Evolutionary conservation across 1,139 yeast genomes (phyloP), one percentile per base, ranked within the genome.

Genomic region (Nakaseomyces sp.): DNA sequence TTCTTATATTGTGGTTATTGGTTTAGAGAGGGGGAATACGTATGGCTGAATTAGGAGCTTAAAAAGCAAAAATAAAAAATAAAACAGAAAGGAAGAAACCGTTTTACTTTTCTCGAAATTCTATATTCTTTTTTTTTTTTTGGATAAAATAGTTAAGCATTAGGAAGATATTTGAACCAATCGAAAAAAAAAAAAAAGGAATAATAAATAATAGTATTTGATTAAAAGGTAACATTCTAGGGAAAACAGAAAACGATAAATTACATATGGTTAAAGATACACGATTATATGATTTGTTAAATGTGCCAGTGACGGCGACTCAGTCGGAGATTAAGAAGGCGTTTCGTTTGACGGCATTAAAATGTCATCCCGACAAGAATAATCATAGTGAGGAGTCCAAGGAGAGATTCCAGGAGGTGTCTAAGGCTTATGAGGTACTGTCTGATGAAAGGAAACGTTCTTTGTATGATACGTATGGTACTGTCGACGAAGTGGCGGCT

Each of bases 281-380:
- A 3, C 43, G 44, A 33, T 45, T 57, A 16, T 57, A 57, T 35
- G 57, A 55, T 37, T 40, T 48, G 4, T 40, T 57, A 32, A 47
- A 49, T n/a, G 64, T 82, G 2, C 47, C 56, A 0, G 59, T 64
- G 1, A 59, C 61, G 2, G 73, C 79, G 0, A 45, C 66, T 0
- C 52, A 52, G 0, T 50, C 52, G 2, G 78, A 74, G 25, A 70
- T 86, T 29, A 78, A 76, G 51, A 58, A 61, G n/a, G 88, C 91
- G 1, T 86, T 86, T 58, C 71, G 74, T 45, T 58, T 58, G 30
- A 72, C 72, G 29, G 71, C 87, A 15, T 66, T 86, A 12, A 61
- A 63, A 10, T 62, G 73, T 24, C 95, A 86, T 58, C 95, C 95
- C 0, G 95, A 86, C 57, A 86, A 85, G 58, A 65, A 65, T 29